Conservation (phyloP, 768 basidiomycete genomes). For the Lanmaoa pseudosensibilis region DNA sequence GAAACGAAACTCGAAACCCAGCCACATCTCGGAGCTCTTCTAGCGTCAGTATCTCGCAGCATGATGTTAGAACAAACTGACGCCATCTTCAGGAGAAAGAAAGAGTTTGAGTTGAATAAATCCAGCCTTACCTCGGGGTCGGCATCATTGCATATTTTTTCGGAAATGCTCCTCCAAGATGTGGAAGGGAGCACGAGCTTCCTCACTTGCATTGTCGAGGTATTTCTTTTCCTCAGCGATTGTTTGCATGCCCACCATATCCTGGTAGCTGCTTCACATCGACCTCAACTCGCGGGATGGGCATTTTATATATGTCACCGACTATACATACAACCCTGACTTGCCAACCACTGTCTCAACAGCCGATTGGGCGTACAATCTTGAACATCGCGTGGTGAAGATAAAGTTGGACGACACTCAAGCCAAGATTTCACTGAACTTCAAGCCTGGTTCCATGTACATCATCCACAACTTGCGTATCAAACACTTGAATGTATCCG, state of each 20-base stretch:
- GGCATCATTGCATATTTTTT: constrained; percentile 34
- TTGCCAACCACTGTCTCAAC: constrained; percentile 33
- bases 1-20: constrained; percentile 38
- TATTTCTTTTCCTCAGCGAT: constrained; percentile 24
- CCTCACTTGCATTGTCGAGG: constrained; percentile 62
- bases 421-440: constrained; percentile 35
- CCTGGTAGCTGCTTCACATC: constrained; percentile 47
- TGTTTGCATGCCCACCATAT: neutral
- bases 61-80: constrained; percentile 3
- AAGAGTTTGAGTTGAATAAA: constrained; percentile 33
- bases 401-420: constrained; percentile 54
- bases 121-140: constrained; percentile 22
- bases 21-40: constrained; percentile 45
- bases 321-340: constrained; percentile 56
- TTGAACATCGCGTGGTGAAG: constrained; percentile 52
- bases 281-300: constrained; percentile 33
- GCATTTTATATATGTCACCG: constrained; percentile 57
- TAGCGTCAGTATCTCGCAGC: constrained; percentile 43
- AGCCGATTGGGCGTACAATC: constrained; percentile 42
- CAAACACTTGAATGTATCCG: constrained; percentile 19
- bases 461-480: constrained; percentile 53
- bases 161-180: constrained; percentile 50
- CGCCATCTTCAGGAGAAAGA: constrained; percentile 46
- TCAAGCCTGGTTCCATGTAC: constrained; percentile 45
- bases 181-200: constrained; percentile 41